These are phyloP conservation scores for Simplicillium aogashimaense DNA, from an alignment of 2,329 filamentous ascomycete species.

Conservation along the genomic window DNA sequence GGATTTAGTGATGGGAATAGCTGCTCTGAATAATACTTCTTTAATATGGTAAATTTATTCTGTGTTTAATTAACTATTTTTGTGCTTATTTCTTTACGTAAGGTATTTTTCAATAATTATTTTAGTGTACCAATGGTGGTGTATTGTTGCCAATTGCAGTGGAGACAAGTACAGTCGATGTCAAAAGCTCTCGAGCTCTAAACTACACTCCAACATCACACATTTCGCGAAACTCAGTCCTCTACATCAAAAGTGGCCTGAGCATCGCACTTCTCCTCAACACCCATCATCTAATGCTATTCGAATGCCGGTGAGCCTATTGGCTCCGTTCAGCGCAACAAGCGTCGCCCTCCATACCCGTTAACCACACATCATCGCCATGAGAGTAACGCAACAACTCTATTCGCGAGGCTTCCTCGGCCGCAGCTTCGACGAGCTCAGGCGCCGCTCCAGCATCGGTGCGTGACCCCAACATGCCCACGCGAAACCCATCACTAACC, in stretches of 20 bases:
- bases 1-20: too few relatives aligned
- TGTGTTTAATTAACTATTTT: too few relatives aligned
- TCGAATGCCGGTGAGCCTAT: conserved; percentile 17
- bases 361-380: conserved; percentile 15
- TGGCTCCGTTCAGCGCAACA: conserved; percentile 10
- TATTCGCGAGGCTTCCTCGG: conserved; percentile 44
- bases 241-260: not conserved
- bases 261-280: not conserved
- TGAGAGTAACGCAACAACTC: conserved; percentile 35
- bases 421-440: conserved; percentile 51
- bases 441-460: conserved; percentile 47
- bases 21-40: too few relatives aligned
- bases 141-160: too few relatives aligned
- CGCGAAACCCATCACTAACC: not conserved
- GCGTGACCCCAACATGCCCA: conserved; percentile 8
- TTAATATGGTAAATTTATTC: too few relatives aligned
- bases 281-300: conserved; percentile 10
- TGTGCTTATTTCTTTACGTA: too few relatives aligned
- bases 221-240: not conserved
- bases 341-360: not conserved
- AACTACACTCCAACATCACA: not conserved
- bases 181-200: too few relatives aligned
- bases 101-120: too few relatives aligned
- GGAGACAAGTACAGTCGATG: too few relatives aligned
- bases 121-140: too few relatives aligned